These are phyloP conservation scores for Acorus calamus DNA, from an alignment of 106 monocot species.

Conservation along the genomic window DNA sequence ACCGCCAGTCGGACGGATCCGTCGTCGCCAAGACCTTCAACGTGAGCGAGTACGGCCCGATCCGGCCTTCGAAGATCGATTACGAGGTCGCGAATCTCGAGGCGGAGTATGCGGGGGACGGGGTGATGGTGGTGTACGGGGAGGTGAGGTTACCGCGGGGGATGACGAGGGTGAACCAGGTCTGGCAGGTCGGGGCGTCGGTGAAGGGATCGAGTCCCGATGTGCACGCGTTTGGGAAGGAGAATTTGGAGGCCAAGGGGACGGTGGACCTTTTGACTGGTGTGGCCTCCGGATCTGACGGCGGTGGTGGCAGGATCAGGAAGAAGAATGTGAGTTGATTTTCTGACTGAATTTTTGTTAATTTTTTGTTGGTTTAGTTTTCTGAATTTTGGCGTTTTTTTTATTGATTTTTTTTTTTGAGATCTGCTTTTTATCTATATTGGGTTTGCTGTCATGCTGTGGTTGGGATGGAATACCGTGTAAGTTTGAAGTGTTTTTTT, in stretches of 20 bases:
- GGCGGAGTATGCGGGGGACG: constrained; percentile 3
- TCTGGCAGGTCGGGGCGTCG: no score
- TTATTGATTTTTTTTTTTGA: not conserved
- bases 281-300: not conserved
- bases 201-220: no score
- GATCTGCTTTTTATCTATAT: no score
- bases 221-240: not conserved
- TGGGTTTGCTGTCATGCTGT: no score
- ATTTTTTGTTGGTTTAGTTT: not conserved
- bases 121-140: constrained; percentile 8
- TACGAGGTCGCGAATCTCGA: constrained; percentile 4
- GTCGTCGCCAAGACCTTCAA: constrained; percentile 4
- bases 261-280: no score
- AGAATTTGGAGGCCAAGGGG: no score
- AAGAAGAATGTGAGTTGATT: constrained; percentile 12
- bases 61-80: constrained; percentile 7
- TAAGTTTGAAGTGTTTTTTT: no score
- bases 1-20: not conserved
- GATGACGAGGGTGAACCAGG: no score
- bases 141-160: no score
- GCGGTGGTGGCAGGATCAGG: not conserved
- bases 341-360: not conserved
- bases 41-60: constrained; percentile 1
- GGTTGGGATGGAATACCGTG: no score
- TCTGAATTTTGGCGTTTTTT: no score